Conservation (phyloP, 805 yeast species). For the Sporopachydermia quercuum region DNA sequence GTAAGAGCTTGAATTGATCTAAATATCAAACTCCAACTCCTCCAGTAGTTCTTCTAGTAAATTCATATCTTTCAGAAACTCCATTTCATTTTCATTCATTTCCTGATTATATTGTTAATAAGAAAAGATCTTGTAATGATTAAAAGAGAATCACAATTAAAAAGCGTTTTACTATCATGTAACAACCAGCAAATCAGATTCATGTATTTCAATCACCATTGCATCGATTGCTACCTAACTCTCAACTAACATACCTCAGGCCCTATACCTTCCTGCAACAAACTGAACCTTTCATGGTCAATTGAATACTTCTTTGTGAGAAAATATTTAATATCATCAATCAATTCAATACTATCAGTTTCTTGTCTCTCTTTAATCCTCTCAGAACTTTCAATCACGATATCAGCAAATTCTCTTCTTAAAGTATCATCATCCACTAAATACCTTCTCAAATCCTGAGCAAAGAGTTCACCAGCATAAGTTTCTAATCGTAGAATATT, state of each 20-base stretch:
- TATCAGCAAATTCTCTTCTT: constrained; percentile 21
- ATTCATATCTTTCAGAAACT: constrained; percentile 23
- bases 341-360: constrained; percentile 65
- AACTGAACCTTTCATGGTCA: constrained; percentile 15
- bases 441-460: constrained; percentile 26
- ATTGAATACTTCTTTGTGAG: constrained; percentile 26
- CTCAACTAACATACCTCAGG: too few species aligned
- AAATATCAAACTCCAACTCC: constrained; percentile 29
- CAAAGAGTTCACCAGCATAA: constrained; percentile 42
- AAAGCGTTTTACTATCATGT: constrained; percentile 7
- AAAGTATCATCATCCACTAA: constrained; percentile 20
- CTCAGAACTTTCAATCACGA: constrained; percentile 32
- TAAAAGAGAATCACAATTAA: constrained; percentile 12
- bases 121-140: constrained; percentile 9
- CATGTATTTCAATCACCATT: constrained; percentile 5
- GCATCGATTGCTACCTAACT: constrained; percentile 1
- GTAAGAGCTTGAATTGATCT: too few species aligned
- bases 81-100: constrained; percentile 17
- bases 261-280: constrained; percentile 11
- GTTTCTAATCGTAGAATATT: constrained; percentile 51
- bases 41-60: constrained; percentile 26
- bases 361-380: constrained; percentile 49
- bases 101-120: constrained; percentile 8
- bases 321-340: constrained; percentile 64
- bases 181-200: not conserved